phyloP scores from a whole-genome alignment of 345 rosid species.

The Clarkia xantiana region DNA sequence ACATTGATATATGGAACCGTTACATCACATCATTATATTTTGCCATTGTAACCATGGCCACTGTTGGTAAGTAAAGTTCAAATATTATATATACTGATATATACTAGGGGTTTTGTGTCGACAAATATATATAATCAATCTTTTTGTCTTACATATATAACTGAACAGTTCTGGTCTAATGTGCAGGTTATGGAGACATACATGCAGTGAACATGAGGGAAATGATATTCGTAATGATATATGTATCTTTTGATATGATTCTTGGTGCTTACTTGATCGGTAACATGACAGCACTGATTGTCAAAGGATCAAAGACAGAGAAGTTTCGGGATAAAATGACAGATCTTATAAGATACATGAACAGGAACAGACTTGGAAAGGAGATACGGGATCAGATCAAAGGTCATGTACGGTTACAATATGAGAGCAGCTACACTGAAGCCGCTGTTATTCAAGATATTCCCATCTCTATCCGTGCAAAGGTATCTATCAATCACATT shows the following conservation, averaged over 20 bases:
- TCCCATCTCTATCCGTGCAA: conserved; percentile 83
- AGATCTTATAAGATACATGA: conserved; percentile 75
- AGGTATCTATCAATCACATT: conserved; percentile 26
- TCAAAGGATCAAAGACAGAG: conserved; percentile 96
- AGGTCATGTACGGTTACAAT: conserved; percentile 64
- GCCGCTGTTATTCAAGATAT: conserved; percentile 69
- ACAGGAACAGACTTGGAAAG: conserved; percentile 61
- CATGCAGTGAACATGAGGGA: conserved; percentile 94
- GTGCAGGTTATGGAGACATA: conserved; percentile 89
- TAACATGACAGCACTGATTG: conserved; percentile 94
- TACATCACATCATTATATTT: conserved; percentile 67
- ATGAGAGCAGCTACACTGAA: conserved; percentile 75
- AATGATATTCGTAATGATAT: conserved; percentile 89
- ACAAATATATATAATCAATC: no score
- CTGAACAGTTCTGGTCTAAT: no score
- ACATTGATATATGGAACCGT: conserved; percentile 60
- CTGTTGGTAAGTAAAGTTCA: conserved; percentile 41
- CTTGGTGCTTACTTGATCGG: conserved; percentile 94
- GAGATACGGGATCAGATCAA: conserved; percentile 63
- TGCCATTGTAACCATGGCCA: conserved; percentile 88
- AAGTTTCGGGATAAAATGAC: conserved; percentile 88
- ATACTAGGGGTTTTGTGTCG: no score
- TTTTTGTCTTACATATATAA: no score
- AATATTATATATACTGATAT: no score
- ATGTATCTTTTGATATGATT: conserved; percentile 90